These are phyloP conservation scores for Leishmania lainsoni DNA, from an alignment of 208 protist genomes.

Conservation along the genomic window DNA sequence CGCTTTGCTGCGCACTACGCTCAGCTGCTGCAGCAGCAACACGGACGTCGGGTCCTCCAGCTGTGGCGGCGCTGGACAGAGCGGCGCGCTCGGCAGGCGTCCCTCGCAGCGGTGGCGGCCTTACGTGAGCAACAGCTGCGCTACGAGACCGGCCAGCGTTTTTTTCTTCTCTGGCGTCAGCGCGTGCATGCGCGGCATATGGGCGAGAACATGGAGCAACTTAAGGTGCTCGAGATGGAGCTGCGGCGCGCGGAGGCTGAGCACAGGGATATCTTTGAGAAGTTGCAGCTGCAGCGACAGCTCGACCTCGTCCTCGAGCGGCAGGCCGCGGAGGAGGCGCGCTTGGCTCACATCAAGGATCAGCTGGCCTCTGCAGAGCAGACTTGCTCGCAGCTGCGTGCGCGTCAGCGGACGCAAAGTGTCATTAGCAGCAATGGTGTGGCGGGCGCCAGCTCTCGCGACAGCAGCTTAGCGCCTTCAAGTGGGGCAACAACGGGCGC, in stretches of 20 bases:
- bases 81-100: conserved; percentile 23
- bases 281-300: conserved; percentile 80
- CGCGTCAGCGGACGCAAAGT: conserved; percentile 1
- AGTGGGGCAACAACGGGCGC: background rate
- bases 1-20: conserved; percentile 35
- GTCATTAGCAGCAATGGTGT: background rate
- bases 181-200: conserved; percentile 41
- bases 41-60: conserved; percentile 24
- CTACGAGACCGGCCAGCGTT: conserved; percentile 37
- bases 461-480: background rate
- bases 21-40: conserved; percentile 9
- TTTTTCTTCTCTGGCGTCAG: conserved; percentile 55
- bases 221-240: conserved; percentile 41
- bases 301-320: conserved; percentile 58
- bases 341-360: conserved; percentile 31
- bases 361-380: conserved; percentile 31
- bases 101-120: conserved; percentile 45
- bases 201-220: conserved; percentile 24
- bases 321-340: conserved; percentile 47
- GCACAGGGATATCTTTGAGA: conserved; percentile 81
- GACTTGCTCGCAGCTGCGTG: conserved; percentile 17
- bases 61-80: conserved; percentile 56
- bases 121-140: conserved; percentile 43
- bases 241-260: conserved; percentile 58
- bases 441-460: conserved; percentile 5